phyloP scores from a whole-genome alignment of 345 rosid genomes.

The Salix viminalis region DNA sequence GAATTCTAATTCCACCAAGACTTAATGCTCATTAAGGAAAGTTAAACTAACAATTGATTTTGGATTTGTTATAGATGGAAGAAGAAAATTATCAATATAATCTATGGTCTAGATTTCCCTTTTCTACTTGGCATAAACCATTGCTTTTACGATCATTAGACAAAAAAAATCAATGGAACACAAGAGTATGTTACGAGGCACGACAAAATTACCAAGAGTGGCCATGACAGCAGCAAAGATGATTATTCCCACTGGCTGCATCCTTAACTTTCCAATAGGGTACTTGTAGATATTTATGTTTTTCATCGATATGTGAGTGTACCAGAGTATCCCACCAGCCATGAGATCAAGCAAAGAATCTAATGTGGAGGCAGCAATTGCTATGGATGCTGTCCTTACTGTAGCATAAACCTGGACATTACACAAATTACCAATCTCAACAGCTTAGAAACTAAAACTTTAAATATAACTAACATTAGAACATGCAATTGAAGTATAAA shows the following conservation, averaged over 20 bases:
- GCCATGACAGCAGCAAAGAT: constrained; percentile 95
- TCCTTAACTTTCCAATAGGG: constrained; percentile 94
- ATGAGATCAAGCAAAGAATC: constrained; percentile 92
- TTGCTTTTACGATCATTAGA: background rate
- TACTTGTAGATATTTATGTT: constrained; percentile 74
- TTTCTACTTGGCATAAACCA: background rate
- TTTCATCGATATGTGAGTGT: constrained; percentile 84
- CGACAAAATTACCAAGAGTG: constrained; percentile 62
- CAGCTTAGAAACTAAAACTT: background rate
- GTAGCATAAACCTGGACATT: constrained; percentile 68
- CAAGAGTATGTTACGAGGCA: background rate
- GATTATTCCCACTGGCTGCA: constrained; percentile 92
- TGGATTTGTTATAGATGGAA: background rate
- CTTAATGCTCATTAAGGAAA: background rate
- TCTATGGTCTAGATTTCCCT: background rate
- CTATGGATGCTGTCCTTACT: constrained; percentile 79
- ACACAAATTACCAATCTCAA: background rate
- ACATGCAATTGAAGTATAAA: too few relatives aligned
- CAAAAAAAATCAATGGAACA: background rate
- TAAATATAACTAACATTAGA: background rate
- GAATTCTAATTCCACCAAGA: background rate
- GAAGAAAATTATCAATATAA: background rate
- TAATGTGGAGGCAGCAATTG: constrained; percentile 91
- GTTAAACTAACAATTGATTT: background rate
- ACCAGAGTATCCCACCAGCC: constrained; percentile 98